Percentiles rank a stretch among this genome's conserved stretches.
phyloP scores from a whole-genome alignment of 331 rosid genomes.

The Acacia pycnantha region DNA sequence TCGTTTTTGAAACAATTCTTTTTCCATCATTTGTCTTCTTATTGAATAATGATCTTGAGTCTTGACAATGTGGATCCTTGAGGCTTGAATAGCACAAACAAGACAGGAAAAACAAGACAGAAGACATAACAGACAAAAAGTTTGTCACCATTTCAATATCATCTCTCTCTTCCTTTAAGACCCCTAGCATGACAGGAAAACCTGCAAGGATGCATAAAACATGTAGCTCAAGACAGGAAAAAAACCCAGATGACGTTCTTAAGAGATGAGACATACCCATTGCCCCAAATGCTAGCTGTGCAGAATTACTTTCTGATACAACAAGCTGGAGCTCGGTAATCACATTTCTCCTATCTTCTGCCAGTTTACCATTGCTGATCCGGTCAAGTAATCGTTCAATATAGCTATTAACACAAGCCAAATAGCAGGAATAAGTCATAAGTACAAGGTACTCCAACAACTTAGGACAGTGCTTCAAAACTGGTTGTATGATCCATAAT shows the following conservation, averaged over 20 bases:
- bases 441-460: constrained; percentile 3
- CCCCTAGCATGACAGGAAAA: constrained; percentile 73
- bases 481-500: neutral
- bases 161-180: constrained; percentile 87
- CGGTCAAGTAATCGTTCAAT: constrained; percentile 42
- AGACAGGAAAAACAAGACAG: constrained; percentile 26
- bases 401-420: constrained; percentile 27
- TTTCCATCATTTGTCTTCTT: neutral
- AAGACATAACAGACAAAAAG: constrained; percentile 6
- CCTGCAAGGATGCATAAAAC: constrained; percentile 49
- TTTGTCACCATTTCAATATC: constrained; percentile 86
- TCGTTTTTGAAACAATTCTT: neutral
- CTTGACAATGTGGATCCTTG: constrained; percentile 4
- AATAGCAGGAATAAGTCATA: constrained; percentile 1
- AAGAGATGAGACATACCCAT: constrained; percentile 60
- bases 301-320: constrained; percentile 70
- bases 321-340: constrained; percentile 87
- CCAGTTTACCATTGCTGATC: constrained; percentile 46
- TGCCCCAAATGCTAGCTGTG: constrained; percentile 91
- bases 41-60: neutral
- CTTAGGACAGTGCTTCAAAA: neutral
- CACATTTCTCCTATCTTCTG: constrained; percentile 78
- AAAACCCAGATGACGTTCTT: neutral
- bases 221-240: constrained; percentile 2
- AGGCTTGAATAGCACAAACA: constrained; percentile 15